Base-by-base conservation (phyloP, 2,329 filamentous ascomycete genomes). In the Didymellaceae sp. region DNA sequence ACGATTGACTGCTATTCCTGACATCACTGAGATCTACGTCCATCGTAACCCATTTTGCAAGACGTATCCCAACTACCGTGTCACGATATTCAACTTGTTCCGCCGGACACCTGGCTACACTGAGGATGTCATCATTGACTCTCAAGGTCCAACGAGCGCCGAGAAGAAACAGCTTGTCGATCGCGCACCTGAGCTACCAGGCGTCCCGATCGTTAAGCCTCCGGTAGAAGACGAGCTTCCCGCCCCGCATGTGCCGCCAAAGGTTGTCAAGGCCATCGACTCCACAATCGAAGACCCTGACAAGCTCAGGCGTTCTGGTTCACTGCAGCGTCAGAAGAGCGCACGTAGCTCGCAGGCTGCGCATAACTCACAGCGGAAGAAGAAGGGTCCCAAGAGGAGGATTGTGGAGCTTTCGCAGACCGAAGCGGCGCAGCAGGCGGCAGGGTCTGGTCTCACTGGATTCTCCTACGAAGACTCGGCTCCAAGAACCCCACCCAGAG, bases 41-140 rank as follows among this genome's bases (percentile, higher is more conserved):
- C 84, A 89, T 54, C 90, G 91, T 17, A 99, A 99, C 65, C 90
- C 92, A 0, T 97, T 97, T 65, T 89, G 88, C 33, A 90, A 89
- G 62, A 92, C 91, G 1, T 90, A 97, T 69, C 82, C 87, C 52
- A 86, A 88, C 62, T 96, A 96, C 70, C 86, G 94, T 39, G 81
- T 96, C 58, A 89, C 86, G 16, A 95, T 97, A 56, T 97, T 99
- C 84, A 99, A 97, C 65, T 80, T 97, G 2, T 99, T 99, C 80
- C 86, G 94, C 57, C 87, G 85, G 52, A 91, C 90, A 0, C 90
- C 93, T 9, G 94, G 94, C 5, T 96, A 94, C 66, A 88, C 87
- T 0, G 90, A 96, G 59, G 94, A 99, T 67, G 86, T 97, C 52
- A 80, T 91, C 35, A 93, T 99, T 62, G 94, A 99, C 70, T 87